Percentiles rank a stretch among this genome's conserved stretches.
phyloP scores from a whole-genome alignment of 2,329 filamentous ascomycete species.

The Cladosporium sp. region DNA sequence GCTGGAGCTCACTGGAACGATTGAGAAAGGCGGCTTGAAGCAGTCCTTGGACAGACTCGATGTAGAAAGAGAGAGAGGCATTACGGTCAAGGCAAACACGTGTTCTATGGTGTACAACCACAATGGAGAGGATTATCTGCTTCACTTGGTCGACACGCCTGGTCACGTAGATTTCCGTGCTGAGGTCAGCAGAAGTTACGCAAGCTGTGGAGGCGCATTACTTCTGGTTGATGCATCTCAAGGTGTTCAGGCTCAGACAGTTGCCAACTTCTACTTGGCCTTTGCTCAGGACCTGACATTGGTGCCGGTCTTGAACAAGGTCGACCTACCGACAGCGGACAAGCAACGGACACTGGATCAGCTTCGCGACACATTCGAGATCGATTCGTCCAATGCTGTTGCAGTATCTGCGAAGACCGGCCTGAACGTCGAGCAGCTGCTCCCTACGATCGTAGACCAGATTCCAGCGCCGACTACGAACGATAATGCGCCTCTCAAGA shows the following conservation, averaged over 20 bases:
- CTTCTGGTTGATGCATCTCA: slow-evolving; percentile 94
- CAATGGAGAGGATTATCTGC: slow-evolving; percentile 78
- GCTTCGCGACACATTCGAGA: slow-evolving; percentile 79
- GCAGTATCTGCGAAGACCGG: slow-evolving; percentile 92
- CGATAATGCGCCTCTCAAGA: slow-evolving; percentile 65
- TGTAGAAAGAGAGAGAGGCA: slow-evolving; percentile 91
- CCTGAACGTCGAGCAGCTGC: slow-evolving; percentile 73
- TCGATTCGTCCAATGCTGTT: slow-evolving; percentile 70
- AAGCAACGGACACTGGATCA: slow-evolving; percentile 81
- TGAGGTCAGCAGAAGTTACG: slow-evolving; percentile 92
- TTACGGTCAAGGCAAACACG: slow-evolving; percentile 98
- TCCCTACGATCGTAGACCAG: slow-evolving; percentile 79
- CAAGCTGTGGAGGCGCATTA: slow-evolving; percentile 87
- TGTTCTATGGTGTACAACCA: slow-evolving; percentile 96
- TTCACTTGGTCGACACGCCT: slow-evolving; percentile 94
- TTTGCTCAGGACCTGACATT: slow-evolving; percentile 85
- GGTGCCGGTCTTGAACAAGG: slow-evolving; percentile 93
- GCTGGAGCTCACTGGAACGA: slow-evolving; percentile 90
- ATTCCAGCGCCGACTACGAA: slow-evolving; percentile 80
- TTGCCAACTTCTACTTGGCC: slow-evolving; percentile 96
- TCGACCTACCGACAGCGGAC: slow-evolving; percentile 87
- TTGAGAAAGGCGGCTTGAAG: slow-evolving; percentile 79
- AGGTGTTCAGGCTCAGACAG: slow-evolving; percentile 94
- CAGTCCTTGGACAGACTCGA: slow-evolving; percentile 97
- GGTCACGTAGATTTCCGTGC: slow-evolving; percentile 97